Conservation (phyloP, 768 basidiomycete genomes). For the Melanogaster broomeanus region DNA sequence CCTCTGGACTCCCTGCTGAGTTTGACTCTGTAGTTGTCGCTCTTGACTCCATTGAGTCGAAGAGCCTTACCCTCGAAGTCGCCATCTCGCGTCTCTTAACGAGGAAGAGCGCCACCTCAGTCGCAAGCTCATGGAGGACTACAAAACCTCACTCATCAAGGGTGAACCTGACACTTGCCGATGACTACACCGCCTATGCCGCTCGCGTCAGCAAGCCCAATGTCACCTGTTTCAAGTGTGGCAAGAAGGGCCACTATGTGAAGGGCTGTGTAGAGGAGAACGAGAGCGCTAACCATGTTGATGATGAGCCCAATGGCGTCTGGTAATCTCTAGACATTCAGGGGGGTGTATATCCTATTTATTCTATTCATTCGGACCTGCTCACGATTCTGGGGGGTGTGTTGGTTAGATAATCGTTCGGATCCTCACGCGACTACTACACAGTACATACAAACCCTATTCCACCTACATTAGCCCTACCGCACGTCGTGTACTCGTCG, state of each 20-base stretch:
- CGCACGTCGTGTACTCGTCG: no score
- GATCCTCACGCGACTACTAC: no score
- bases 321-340: not conserved
- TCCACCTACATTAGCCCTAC: no score
- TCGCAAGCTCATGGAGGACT: not conserved
- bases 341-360: not conserved
- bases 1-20: conserved; percentile 24
- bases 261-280: not conserved
- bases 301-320: not conserved
- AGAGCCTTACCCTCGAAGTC: conserved; percentile 24
- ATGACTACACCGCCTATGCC: not conserved
- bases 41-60: conserved; percentile 29
- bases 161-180: not conserved
- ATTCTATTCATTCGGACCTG: not conserved
- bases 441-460: no score
- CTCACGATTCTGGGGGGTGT: conserved; percentile 3
- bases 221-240: conserved; percentile 29
- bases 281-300: not conserved
- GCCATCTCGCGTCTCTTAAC: conserved; percentile 35
- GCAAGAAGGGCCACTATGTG: conserved; percentile 23
- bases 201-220: not conserved
- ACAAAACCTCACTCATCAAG: not conserved
- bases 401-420: no score
- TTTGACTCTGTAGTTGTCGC: conserved; percentile 32
- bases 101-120: conserved; percentile 26